A percentile compares a stretch with the other conserved stretches of the same genome.
These are phyloP conservation scores for Funneliformis caledonium DNA, from an alignment of 371 early-diverging fungal species.

Conservation along the genomic window DNA sequence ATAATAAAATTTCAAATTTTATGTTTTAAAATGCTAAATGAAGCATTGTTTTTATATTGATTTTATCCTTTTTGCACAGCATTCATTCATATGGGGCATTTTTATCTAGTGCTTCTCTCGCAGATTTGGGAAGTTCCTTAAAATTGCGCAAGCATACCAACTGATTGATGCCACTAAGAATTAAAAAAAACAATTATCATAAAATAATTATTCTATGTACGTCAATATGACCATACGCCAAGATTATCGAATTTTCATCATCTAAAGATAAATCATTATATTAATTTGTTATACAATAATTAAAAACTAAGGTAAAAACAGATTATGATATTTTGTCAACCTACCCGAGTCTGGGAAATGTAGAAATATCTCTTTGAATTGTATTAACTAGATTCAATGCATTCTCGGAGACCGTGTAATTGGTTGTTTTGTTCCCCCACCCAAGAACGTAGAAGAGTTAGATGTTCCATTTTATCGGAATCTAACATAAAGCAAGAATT, in stretches of 20 bases:
- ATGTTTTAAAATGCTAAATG: too few relatives aligned
- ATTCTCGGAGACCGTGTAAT: too few relatives aligned
- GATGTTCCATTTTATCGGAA: conserved; percentile 16
- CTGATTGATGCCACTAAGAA: conserved; percentile 7
- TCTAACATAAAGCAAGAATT: conserved; percentile 24
- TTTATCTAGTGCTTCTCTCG: background rate
- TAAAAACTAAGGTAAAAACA: too few relatives aligned
- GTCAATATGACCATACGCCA: conserved; percentile 44
- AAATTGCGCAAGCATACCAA: conserved; percentile 9
- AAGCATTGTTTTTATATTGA: too few relatives aligned
- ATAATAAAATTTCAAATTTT: too few relatives aligned
- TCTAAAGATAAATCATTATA: background rate
- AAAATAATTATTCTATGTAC: background rate
- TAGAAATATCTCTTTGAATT: conserved; percentile 57
- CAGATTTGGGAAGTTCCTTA: background rate
- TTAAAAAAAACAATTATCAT: background rate
- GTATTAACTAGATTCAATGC: conserved; percentile 48
- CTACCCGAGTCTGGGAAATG: background rate
- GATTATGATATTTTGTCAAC: too few relatives aligned
- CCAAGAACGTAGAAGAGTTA: conserved; percentile 70
- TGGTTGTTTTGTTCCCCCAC: conserved; percentile 43
- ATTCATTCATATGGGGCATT: too few relatives aligned
- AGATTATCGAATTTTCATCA: conserved; percentile 22
- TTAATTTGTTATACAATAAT: too few relatives aligned
- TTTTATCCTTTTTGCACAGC: too few relatives aligned